phyloP scores from a whole-genome alignment of 2,329 filamentous ascomycete species.

The Ophiosphaerella narmari region DNA sequence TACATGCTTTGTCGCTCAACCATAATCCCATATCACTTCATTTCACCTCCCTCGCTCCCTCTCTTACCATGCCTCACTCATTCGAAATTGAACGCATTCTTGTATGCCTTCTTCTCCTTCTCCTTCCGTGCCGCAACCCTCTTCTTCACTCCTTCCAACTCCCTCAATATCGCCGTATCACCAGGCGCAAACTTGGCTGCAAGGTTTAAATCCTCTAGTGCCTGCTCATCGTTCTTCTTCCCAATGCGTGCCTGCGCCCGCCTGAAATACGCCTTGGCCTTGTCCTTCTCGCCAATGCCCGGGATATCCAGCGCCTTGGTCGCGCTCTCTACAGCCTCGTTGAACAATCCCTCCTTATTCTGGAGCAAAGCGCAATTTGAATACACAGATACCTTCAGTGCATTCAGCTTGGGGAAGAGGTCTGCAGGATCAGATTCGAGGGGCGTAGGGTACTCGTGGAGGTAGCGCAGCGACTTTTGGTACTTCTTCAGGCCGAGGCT shows the following conservation, averaged over 20 bases:
- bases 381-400: slow-evolving; percentile 83
- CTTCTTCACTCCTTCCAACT: slow-evolving; percentile 79
- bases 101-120: slow-evolving; percentile 91
- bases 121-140: slow-evolving; percentile 71
- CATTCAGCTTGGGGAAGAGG: slow-evolving; percentile 67
- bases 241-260: slow-evolving; percentile 75
- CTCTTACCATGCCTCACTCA: neutral
- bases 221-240: slow-evolving; percentile 83
- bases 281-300: slow-evolving; percentile 70
- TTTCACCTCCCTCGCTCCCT: neutral
- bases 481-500: slow-evolving; percentile 83
- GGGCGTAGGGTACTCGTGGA: slow-evolving; percentile 79
- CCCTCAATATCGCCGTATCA: slow-evolving; percentile 75
- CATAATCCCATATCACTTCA: too few relatives aligned
- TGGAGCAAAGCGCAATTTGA: slow-evolving; percentile 86
- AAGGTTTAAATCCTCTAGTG: slow-evolving; percentile 54
- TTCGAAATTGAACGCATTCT: slow-evolving; percentile 76
- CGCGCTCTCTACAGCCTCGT: slow-evolving; percentile 72
- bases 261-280: slow-evolving; percentile 87
- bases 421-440: slow-evolving; percentile 71
- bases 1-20: too few relatives aligned
- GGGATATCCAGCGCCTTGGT: slow-evolving; percentile 72
- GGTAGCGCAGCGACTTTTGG: slow-evolving; percentile 86
- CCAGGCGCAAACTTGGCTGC: slow-evolving; percentile 60
- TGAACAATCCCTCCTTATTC: slow-evolving; percentile 75